These are phyloP conservation scores for Trametes coccinea DNA, from an alignment of 768 basidiomycete species.

Conservation along the genomic window DNA sequence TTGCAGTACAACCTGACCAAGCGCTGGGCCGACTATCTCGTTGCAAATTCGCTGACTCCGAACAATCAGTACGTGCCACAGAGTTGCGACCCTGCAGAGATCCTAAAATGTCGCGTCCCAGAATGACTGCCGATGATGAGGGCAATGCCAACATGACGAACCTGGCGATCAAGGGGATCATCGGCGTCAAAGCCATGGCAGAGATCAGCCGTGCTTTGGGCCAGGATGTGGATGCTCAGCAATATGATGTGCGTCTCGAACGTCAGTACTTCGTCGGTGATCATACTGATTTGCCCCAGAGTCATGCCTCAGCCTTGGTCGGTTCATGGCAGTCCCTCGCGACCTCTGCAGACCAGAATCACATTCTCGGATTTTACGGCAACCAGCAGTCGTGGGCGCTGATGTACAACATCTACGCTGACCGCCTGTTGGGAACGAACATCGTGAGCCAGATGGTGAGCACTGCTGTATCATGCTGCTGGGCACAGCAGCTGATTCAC, in stretches of 20 bases:
- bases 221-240: slow-evolving; percentile 12
- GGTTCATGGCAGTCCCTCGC: slow-evolving; percentile 16
- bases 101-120: background rate
- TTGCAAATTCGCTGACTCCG: slow-evolving; percentile 20
- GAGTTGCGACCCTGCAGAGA: no score
- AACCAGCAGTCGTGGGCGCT: slow-evolving; percentile 16
- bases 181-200: slow-evolving; percentile 27
- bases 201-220: slow-evolving; percentile 22
- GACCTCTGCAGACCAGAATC: slow-evolving; percentile 5
- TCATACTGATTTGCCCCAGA: background rate
- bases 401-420: slow-evolving; percentile 23
- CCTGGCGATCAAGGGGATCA: slow-evolving; percentile 28
- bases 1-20: slow-evolving; percentile 27
- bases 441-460: slow-evolving; percentile 12
- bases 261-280: no score
- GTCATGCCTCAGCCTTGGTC: slow-evolving; percentile 6
- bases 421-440: slow-evolving; percentile 11
- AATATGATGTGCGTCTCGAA: slow-evolving; percentile 17
- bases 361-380: slow-evolving; percentile 11
- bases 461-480: background rate
- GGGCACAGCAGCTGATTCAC: background rate
- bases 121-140: slow-evolving; percentile 16
- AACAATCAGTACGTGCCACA: slow-evolving; percentile 10
- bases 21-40: slow-evolving; percentile 29
- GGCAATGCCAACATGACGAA: slow-evolving; percentile 25